A percentile compares a stretch with the other conserved stretches of the same genome.
Evolutionary conservation across 352 stramenopile genomes (phyloP).

Genomic region (Pythium utonaiense): DNA sequence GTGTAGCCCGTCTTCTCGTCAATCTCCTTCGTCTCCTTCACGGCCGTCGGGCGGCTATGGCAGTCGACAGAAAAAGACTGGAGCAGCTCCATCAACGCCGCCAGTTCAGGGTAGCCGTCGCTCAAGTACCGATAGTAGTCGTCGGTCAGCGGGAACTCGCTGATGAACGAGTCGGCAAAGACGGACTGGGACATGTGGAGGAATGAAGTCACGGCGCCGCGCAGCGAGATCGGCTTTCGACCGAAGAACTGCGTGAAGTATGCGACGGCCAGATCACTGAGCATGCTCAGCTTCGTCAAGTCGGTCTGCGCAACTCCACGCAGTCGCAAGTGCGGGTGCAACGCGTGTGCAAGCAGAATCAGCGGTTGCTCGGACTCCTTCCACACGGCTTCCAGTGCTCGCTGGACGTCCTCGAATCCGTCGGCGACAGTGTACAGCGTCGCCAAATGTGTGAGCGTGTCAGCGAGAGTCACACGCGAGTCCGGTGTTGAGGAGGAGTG

Average conservation of each 20-base stretch:
- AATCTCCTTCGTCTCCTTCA: neutral
- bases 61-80: conserved; percentile 36
- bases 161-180: conserved; percentile 45
- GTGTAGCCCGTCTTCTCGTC: conserved; percentile 16
- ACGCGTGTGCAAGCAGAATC: conserved; percentile 53
- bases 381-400: conserved; percentile 56
- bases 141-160: conserved; percentile 53
- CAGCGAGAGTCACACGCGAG: conserved; percentile 29
- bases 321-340: conserved; percentile 53
- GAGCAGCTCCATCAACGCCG: conserved; percentile 63
- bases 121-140: conserved; percentile 69
- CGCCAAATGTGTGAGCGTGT: conserved; percentile 41
- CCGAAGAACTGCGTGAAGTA: conserved; percentile 57
- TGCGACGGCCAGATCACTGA: conserved; percentile 53
- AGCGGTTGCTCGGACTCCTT: conserved; percentile 56
- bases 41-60: neutral
- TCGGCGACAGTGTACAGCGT: conserved; percentile 40
- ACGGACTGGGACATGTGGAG: conserved; percentile 50
- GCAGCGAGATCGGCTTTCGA: conserved; percentile 40
- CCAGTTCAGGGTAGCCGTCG: conserved; percentile 55
- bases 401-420: conserved; percentile 43
- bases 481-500: conserved; percentile 23
- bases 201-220: conserved; percentile 65
- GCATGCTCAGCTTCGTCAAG: conserved; percentile 49
- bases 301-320: conserved; percentile 35